Percentiles rank a stretch among this genome's conserved stretches.
Evolutionary conservation across 768 basidiomycete genomes (phyloP).

Genomic region (Kondoa malvinella): DNA sequence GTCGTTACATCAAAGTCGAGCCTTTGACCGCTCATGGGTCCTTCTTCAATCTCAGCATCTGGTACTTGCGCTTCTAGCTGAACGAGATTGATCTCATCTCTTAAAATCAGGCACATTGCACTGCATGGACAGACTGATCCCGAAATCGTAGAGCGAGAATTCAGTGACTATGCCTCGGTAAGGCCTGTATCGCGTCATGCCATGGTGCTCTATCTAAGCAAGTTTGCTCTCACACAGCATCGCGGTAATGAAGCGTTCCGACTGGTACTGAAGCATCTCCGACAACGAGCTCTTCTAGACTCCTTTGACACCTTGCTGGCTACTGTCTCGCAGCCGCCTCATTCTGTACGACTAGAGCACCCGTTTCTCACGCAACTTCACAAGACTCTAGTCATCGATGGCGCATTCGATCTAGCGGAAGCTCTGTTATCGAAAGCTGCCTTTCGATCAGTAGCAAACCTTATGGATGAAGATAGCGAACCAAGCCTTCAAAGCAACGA

Average conservation of each 20-base stretch:
- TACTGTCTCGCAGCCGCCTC: conserved; percentile 2
- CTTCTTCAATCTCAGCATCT: conserved; percentile 18
- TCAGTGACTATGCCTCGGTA: not conserved
- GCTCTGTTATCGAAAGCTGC: conserved; percentile 12
- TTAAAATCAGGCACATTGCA: conserved; percentile 12
- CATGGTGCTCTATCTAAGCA: too few species aligned
- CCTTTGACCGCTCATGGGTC: conserved; percentile 15
- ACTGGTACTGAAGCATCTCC: conserved; percentile 18
- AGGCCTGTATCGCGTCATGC: too few species aligned
- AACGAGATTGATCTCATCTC: not conserved
- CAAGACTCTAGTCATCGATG: conserved; percentile 9
- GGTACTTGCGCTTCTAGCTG: not conserved
- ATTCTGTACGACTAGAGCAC: conserved; percentile 7
- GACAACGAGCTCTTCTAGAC: conserved; percentile 14
- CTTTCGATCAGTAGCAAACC: not conserved
- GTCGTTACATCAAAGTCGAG: conserved; percentile 16
- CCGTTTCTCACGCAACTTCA: conserved; percentile 11
- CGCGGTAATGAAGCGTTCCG: conserved; percentile 5
- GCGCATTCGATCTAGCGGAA: conserved; percentile 15
- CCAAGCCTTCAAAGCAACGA: not conserved
- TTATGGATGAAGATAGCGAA: not conserved
- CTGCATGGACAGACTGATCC: conserved; percentile 14
- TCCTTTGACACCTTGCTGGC: conserved; percentile 12
- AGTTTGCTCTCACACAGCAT: conserved; percentile 10
- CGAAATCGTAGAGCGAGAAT: not conserved